Evolutionary conservation across 768 basidiomycete species (phyloP).

Genomic region (Suillus tomentosus): DNA sequence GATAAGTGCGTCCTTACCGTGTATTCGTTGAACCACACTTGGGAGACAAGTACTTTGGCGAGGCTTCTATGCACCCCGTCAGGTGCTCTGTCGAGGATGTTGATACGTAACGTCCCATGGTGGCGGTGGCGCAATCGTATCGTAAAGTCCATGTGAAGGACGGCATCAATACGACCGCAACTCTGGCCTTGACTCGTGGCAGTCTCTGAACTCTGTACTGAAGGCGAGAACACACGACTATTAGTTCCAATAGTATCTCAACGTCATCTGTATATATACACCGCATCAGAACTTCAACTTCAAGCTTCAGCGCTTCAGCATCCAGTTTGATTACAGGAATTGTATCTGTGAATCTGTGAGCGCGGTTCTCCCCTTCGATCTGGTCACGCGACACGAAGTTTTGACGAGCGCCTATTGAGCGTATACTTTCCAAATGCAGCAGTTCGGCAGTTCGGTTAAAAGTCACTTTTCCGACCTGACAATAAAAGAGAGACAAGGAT

Average conservation of each 20-base stretch:
- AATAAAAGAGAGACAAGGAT: background rate
- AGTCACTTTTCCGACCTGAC: conserved; percentile 3
- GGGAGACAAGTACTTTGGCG: background rate
- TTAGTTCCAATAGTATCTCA: background rate
- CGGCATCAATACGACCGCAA: background rate
- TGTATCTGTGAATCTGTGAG: background rate
- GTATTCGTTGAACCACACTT: background rate
- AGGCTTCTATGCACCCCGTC: background rate
- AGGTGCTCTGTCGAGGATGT: background rate
- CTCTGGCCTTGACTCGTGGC: background rate
- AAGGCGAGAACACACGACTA: background rate
- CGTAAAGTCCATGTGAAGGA: background rate
- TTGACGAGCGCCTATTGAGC: background rate
- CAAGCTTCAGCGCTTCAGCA: background rate
- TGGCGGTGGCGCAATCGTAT: conserved; percentile 1
- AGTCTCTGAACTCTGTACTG: background rate
- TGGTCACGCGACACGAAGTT: background rate
- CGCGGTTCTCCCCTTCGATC: background rate
- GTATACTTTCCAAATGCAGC: background rate
- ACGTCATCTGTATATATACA: background rate
- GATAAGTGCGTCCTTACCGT: background rate
- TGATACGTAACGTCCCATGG: background rate
- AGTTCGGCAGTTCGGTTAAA: conserved; percentile 1
- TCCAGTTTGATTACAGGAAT: background rate
- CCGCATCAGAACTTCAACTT: background rate